Percentiles rank a stretch among this genome's conserved stretches.
phyloP scores from a whole-genome alignment of 768 basidiomycete species.

The Boletellus ananiceps region DNA sequence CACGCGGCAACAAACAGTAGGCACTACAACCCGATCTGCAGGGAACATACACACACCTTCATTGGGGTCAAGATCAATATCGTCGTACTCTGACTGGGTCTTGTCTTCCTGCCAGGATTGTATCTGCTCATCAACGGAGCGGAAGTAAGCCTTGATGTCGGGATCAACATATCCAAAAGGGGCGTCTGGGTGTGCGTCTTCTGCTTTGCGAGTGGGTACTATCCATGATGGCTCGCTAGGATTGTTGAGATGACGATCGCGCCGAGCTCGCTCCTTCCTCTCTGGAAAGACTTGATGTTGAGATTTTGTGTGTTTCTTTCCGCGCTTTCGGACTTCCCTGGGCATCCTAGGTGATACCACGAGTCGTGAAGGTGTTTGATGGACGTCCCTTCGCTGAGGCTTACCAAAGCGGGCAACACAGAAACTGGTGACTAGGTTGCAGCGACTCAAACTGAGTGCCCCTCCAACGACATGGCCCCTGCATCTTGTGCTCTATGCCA shows the following conservation, averaged over 20 bases:
- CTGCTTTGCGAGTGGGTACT: constrained; percentile 37
- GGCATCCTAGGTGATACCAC: constrained; percentile 45
- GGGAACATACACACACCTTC: constrained; percentile 47
- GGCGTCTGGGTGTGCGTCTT: constrained; percentile 54
- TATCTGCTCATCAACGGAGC: constrained; percentile 83
- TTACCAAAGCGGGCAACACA: constrained; percentile 9
- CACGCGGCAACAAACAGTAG: background rate
- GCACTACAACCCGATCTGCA: background rate
- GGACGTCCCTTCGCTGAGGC: too few species aligned
- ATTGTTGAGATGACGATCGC: constrained; percentile 2
- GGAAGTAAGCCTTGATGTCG: constrained; percentile 90
- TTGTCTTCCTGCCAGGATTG: constrained; percentile 71
- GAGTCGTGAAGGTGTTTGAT: too few species aligned
- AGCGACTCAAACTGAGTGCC: background rate
- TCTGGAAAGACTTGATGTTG: constrained; percentile 19
- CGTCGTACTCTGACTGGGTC: constrained; percentile 39
- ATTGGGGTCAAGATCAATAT: constrained; percentile 56
- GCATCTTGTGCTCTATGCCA: constrained; percentile 74
- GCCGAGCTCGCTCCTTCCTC: background rate
- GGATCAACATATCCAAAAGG: constrained; percentile 89
- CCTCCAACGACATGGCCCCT: constrained; percentile 58
- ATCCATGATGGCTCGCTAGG: constrained; percentile 69
- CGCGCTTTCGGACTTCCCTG: constrained; percentile 68
- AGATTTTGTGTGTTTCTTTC: constrained; percentile 66
- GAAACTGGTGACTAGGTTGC: background rate